Evolutionary conservation across 164 flowering plant genomes (phyloP), one percentile per base, ranked within the genome.

Genomic region (Tetracentron sinense): DNA sequence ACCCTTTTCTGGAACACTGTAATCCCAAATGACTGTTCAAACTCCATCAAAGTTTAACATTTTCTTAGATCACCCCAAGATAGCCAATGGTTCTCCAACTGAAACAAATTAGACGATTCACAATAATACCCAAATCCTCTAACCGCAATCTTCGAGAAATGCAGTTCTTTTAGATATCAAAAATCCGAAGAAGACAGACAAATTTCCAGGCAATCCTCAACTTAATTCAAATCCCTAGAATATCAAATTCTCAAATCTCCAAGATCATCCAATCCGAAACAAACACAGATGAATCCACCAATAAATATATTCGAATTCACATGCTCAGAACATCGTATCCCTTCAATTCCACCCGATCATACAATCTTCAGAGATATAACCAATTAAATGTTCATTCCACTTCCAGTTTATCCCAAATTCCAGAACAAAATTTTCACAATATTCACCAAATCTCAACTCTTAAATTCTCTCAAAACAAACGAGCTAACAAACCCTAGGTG

Each of bases 321-420:
- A 38, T 52, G 28, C 27, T 35, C 57, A 17, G 23, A 51, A 17
- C 16, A 31, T 27, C 8, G 29, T 6, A 29, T n/a, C 28, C 42
- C 15, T 60, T 28, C 63, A 48, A 48, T 47, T 47, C 50, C 29
- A 61, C 29, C 52, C 30, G 52, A 65, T 19, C 23, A 52, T 20
- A 19, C 4, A 15, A 10, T 29, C 33, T 30, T 20, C 14, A 16
- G 19, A 27, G 27, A n/a, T n/a, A n/a, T n/a, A n/a, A n/a, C n/a
- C n/a, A n/a, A n/a, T n/a, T n/a, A n/a, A n/a, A n/a, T n/a, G n/a
- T n/a, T n/a, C n/a, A n/a, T n/a, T n/a, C n/a, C n/a, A n/a, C n/a
- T n/a, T n/a, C n/a, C n/a, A n/a, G n/a, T n/a, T n/a, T n/a, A n/a
- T n/a, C n/a, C n/a, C n/a, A n/a, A n/a, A n/a, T n/a, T n/a, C n/a